Conservation (phyloP, 371 early-diverging fungal genomes). For the Cokeromyces recurvatus region DNA sequence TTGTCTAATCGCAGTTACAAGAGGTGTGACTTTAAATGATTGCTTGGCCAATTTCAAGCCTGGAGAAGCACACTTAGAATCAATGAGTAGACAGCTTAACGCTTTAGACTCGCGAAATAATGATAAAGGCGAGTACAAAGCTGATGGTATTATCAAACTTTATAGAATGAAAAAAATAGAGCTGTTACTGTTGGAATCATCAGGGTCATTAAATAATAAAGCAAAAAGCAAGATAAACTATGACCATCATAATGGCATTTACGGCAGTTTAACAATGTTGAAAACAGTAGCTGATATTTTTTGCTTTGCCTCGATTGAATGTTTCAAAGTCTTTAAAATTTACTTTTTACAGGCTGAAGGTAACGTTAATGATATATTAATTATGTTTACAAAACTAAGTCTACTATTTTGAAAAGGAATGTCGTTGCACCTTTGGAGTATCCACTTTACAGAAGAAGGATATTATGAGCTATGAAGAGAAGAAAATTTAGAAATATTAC, state of each 20-base stretch:
- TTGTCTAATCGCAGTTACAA: no score
- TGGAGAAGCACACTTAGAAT: no score
- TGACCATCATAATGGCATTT: constrained; percentile 7
- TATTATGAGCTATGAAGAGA: no score
- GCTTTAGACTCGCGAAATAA: not conserved
- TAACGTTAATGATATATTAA: no score
- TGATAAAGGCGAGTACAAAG: not conserved
- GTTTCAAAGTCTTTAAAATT: not conserved
- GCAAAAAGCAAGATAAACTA: not conserved
- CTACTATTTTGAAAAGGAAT: no score
- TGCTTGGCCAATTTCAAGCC: no score
- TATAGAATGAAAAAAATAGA: not conserved
- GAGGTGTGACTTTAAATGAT: no score
- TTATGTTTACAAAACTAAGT: no score
- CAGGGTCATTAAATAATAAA: not conserved
- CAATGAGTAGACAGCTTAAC: not conserved
- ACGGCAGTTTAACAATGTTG: not conserved
- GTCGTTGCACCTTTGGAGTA: no score
- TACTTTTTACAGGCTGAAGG: not conserved
- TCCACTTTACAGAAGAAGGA: no score
- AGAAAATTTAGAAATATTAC: no score
- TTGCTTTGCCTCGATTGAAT: not conserved
- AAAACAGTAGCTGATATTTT: constrained; percentile 1
- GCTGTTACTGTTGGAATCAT: not conserved
- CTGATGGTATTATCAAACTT: not conserved